These are phyloP conservation scores for Nitzschia sp. DNA, from an alignment of 108 stramenopile species.

Conservation along the genomic window DNA sequence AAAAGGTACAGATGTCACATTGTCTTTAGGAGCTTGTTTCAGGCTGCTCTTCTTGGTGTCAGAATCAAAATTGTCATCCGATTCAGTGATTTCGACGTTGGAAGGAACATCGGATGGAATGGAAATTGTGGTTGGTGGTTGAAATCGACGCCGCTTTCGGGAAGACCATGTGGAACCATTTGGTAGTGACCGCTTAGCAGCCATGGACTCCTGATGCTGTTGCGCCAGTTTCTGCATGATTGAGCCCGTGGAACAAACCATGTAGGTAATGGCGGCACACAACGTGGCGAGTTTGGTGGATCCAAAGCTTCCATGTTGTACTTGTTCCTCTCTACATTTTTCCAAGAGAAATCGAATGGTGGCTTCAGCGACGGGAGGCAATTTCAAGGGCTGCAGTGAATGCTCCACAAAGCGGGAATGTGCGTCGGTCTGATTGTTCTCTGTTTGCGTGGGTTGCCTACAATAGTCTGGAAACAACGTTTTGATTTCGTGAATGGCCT, in stretches of 20 bases:
- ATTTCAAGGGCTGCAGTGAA: slow-evolving; percentile 39
- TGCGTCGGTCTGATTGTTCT: slow-evolving; percentile 3
- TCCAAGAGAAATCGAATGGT: slow-evolving; percentile 41
- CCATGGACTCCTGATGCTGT: slow-evolving; percentile 24
- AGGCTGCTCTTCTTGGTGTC: slow-evolving; percentile 1
- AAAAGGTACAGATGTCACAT: slow-evolving; percentile 20
- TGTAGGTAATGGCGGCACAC: slow-evolving; percentile 44
- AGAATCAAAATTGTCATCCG: background rate
- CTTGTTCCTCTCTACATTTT: slow-evolving; percentile 36
- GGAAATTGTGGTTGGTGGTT: background rate
- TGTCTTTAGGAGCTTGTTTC: slow-evolving; percentile 14
- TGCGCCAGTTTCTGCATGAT: slow-evolving; percentile 53
- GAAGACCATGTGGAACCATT: background rate
- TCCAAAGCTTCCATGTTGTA: slow-evolving; percentile 12
- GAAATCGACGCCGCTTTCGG: background rate
- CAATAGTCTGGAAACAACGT: slow-evolving; percentile 48
- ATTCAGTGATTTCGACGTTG: background rate
- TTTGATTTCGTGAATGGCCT: slow-evolving; percentile 56
- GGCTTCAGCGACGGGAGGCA: slow-evolving; percentile 55
- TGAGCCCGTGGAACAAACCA: slow-evolving; percentile 48
- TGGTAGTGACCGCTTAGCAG: background rate
- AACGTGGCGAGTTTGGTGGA: slow-evolving; percentile 41
- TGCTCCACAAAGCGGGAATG: slow-evolving; percentile 48
- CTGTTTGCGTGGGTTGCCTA: background rate
- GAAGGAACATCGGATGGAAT: slow-evolving; percentile 1